Base-by-base conservation (phyloP, 2,329 filamentous ascomycete genomes). In the Phialophora macrospora region DNA sequence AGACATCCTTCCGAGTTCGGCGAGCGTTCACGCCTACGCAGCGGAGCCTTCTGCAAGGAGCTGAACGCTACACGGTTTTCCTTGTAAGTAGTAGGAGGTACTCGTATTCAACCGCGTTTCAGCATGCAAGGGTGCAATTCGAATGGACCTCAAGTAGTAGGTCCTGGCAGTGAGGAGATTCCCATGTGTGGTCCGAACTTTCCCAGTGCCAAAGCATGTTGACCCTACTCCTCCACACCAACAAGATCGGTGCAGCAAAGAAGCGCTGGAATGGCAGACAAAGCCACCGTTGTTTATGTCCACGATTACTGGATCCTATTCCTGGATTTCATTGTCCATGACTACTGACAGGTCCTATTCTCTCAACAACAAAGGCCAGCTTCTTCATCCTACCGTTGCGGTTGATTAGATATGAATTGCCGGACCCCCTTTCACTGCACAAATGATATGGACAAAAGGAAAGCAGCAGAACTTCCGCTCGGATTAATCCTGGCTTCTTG, bases 331-430 rank as follows among this genome's bases (percentile, higher is more conserved):
- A 28, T 60, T 60, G 58, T 60, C n/a, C 8, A 17, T n/a, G 11
- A 1, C 38, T 26, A n/a, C 30, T 44, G 32, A 52, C 20, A n/a
- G 12, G 12, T 51, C 11, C 28, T 60, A 52, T 17, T 54, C 38
- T 44, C 34, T n/a, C 44, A 44, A 41, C 30, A 58, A 63, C 30
- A 60, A 64, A 63, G 60, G 28, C 48, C 20, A 51, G 22, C 48
- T 28, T 17, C 48, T 14, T 22, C 20, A 51, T 26, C 8, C 48
- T 26, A 26, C 14, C 48, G 20, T 26, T 51, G 9, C 20, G 1
- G 20, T 51, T 26, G 48, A 51, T 11, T 14, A 55, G 32, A 55
- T 38, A 32, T 55, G 52, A 55, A 17, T 55, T 20, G 52, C 2
- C 28, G 28, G 17, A 5, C 9, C 6, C 14, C 52, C 52, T 20